Base-by-base conservation (phyloP, 208 protist genomes). In the Crithidia bombi region DNA sequence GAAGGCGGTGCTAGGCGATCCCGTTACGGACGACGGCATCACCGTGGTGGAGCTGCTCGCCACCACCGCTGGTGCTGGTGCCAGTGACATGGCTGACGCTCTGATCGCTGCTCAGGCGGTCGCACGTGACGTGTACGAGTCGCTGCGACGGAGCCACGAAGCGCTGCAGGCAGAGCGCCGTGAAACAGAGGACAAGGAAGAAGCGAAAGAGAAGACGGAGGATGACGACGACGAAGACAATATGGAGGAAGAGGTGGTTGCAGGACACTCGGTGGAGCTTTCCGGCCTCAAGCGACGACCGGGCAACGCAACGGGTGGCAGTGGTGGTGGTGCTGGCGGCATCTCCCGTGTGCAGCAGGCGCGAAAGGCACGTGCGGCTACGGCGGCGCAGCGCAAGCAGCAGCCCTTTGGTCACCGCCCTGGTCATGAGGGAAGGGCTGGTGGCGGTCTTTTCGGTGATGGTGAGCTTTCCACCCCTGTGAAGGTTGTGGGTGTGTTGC, bases 281-380 rank as follows among this genome's bases (percentile, higher is more conserved):
- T n/a, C 59, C n/a, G 14, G 33, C 30, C 39, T 33, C 25, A 64
- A 55, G 46, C 66, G 56, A 15, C 59, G 69, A 3, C 50, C 33
- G 32, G 23, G 59, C 15, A 56, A 41, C 21, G 41, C 41, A 17
- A n/a, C 10, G 32, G 57, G 66, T n/a, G 47, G 30, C 17, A 26
- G 5, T 36, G 32, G n/a, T 21, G 52, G 63, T 17, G 57, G 17
- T 14, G 38, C 17, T 39, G n/a, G 38, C 11, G 67, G 72, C 10
- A 58, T 67, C 25, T 85, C 79, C 3, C 69, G 82, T 26, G 69
- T 83, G 35, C 82, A 91, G 68, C 79, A 85, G 41, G 76, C 85
- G 23, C 74, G 85, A 2, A 83, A 81, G 32, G 78, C 82, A 19
- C 61, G 73, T 33, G 76, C 85, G 36, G 50, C 25, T 9, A 69